Conservation (phyloP, 495 filamentous ascomycete genomes). For the Penicillium arizonense region DNA sequence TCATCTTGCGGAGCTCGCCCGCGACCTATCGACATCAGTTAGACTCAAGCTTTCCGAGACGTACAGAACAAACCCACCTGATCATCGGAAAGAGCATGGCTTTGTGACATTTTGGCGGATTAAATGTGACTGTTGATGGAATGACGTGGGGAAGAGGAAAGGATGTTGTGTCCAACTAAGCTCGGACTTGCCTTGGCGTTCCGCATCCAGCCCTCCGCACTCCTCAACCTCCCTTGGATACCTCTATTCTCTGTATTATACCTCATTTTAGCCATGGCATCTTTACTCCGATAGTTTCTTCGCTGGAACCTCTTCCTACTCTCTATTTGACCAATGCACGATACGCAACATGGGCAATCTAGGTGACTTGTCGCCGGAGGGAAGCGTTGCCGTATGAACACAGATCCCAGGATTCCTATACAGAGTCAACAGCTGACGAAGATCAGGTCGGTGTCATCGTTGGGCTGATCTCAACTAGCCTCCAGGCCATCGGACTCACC, state of each 20-base stretch:
- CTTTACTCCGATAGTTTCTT: constrained; percentile 15
- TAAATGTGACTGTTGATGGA: constrained; percentile 18
- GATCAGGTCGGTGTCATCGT: constrained; percentile 84
- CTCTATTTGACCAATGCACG: constrained; percentile 28
- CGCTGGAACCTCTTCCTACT: constrained; percentile 15
- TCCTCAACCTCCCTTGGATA: constrained; percentile 10
- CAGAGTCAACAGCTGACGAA: constrained; percentile 11
- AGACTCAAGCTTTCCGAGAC: neutral
- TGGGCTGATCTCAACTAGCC: constrained; percentile 85
- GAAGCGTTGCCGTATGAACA: constrained; percentile 75
- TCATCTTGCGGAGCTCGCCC: constrained; percentile 98
- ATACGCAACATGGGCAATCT: constrained; percentile 64
- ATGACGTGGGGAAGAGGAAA: constrained; percentile 26
- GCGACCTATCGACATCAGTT: constrained; percentile 62
- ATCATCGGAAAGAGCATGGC: constrained; percentile 93
- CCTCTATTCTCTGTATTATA: constrained; percentile 3
- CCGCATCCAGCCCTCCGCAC: constrained; percentile 22
- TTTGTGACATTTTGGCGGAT: constrained; percentile 75
- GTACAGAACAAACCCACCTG: constrained; percentile 59
- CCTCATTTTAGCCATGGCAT: constrained; percentile 22
- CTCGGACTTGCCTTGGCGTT: constrained; percentile 28
- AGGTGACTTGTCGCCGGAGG: constrained; percentile 79
- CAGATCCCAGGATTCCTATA: neutral
- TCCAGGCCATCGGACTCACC: constrained; percentile 95
- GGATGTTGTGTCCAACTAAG: constrained; percentile 25